Conservation (phyloP, 345 rosid species). For the Arabidopsis thaliana region DNA sequence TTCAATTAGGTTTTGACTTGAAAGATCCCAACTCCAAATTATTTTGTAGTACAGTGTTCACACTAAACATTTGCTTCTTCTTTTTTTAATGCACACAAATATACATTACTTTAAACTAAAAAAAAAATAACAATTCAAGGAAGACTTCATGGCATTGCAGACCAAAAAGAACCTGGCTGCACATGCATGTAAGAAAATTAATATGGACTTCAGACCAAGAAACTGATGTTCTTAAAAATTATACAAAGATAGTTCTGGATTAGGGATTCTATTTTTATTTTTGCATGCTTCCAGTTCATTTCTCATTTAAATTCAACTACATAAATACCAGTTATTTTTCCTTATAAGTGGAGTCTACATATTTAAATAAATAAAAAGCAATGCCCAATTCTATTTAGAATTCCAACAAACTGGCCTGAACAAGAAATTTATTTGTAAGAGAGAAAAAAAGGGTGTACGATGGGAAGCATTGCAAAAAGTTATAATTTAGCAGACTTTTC, state of each 20-base stretch:
- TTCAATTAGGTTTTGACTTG: conserved; percentile 12
- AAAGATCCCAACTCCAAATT: conserved; percentile 4
- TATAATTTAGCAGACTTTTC: background rate
- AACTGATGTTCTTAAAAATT: background rate
- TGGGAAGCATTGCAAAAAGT: background rate
- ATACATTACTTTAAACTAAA: background rate
- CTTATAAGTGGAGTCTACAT: background rate
- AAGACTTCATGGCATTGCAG: background rate
- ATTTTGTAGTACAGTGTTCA: background rate
- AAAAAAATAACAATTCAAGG: background rate
- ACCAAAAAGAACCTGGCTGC: conserved; percentile 11
- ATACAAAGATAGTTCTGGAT: background rate
- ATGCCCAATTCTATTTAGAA: background rate
- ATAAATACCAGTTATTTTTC: background rate
- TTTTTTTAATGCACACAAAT: background rate
- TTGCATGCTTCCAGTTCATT: background rate
- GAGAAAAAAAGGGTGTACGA: background rate
- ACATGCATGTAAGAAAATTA: background rate
- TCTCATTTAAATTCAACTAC: background rate
- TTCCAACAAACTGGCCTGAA: background rate
- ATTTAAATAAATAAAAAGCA: background rate
- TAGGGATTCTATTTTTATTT: background rate
- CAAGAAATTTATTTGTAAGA: background rate
- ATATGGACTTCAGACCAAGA: conserved; percentile 2
- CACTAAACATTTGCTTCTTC: background rate